These are phyloP conservation scores for Arachis hypogaea DNA, from an alignment of 306 rosid genomes.

Conservation along the genomic window DNA sequence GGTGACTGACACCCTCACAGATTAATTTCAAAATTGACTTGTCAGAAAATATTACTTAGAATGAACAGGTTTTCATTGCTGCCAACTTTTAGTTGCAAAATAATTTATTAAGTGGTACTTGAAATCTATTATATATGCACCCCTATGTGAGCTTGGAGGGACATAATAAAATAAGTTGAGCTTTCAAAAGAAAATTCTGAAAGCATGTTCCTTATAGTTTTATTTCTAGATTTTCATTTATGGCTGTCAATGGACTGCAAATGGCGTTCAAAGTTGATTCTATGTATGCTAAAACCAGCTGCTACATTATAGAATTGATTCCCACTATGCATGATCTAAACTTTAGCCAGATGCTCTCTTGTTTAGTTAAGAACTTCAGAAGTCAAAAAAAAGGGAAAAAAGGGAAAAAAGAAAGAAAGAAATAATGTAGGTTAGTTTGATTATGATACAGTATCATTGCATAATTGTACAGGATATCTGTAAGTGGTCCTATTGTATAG, in stretches of 20 bases:
- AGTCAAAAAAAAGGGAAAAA: background rate
- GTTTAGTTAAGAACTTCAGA: background rate
- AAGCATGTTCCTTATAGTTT: constrained; percentile 14
- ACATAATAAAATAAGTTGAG: background rate
- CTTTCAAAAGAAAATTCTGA: constrained; percentile 33
- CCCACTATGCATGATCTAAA: constrained; percentile 15
- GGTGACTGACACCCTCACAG: background rate
- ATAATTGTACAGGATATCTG: background rate
- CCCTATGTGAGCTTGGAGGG: constrained; percentile 23
- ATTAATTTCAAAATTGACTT: background rate
- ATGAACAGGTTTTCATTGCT: background rate
- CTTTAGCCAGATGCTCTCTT: background rate
- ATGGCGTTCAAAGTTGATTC: constrained; percentile 26
- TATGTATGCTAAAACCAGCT: constrained; percentile 39
- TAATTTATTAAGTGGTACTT: background rate
- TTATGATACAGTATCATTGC: background rate
- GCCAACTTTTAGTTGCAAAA: background rate
- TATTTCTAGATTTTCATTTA: constrained; percentile 9
- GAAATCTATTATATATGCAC: background rate
- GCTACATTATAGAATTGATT: constrained; percentile 34
- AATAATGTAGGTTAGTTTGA: background rate
- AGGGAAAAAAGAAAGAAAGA: background rate
- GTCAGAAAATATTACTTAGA: background rate
- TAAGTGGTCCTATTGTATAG: background rate
- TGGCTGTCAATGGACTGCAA: constrained; percentile 14